These are phyloP conservation scores for Daldinia eschscholtzii DNA, from an alignment of 2,329 filamentous ascomycete species.

Conservation along the genomic window DNA sequence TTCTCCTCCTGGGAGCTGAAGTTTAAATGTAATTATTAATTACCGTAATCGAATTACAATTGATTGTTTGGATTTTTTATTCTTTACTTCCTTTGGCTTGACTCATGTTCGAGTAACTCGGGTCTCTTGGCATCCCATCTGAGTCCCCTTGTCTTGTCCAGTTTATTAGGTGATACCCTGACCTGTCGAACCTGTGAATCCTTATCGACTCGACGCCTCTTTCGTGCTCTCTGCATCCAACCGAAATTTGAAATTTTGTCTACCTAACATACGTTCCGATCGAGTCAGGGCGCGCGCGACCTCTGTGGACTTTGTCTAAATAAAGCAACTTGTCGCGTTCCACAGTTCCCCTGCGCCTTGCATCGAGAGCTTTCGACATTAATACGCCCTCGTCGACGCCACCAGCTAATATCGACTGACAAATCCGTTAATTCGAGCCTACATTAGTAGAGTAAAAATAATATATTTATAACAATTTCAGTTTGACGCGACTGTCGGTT, in stretches of 20 bases:
- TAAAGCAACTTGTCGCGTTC: conserved; percentile 30
- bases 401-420: conserved; percentile 33
- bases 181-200: conserved; percentile 28
- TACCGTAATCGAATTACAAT: conserved; percentile 25
- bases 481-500: conserved; percentile 1
- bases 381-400: conserved; percentile 24
- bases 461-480: background rate
- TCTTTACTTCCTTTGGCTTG: background rate
- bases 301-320: conserved; percentile 21
- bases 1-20: background rate
- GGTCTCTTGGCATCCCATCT: conserved; percentile 46
- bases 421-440: conserved; percentile 5
- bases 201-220: conserved; percentile 41
- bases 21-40: conserved; percentile 31
- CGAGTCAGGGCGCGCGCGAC: conserved; percentile 16
- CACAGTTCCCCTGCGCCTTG: conserved; percentile 17
- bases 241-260: conserved; percentile 34
- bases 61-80: background rate
- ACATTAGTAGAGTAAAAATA: conserved; percentile 13
- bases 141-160: conserved; percentile 30
- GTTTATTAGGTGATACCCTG: conserved; percentile 42
- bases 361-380: conserved; percentile 20
- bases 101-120: conserved; percentile 8
- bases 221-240: conserved; percentile 31
- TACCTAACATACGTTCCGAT: conserved; percentile 14